Conservation (phyloP, 2,329 filamentous ascomycete genomes). For the Xylariaceae sp. region DNA sequence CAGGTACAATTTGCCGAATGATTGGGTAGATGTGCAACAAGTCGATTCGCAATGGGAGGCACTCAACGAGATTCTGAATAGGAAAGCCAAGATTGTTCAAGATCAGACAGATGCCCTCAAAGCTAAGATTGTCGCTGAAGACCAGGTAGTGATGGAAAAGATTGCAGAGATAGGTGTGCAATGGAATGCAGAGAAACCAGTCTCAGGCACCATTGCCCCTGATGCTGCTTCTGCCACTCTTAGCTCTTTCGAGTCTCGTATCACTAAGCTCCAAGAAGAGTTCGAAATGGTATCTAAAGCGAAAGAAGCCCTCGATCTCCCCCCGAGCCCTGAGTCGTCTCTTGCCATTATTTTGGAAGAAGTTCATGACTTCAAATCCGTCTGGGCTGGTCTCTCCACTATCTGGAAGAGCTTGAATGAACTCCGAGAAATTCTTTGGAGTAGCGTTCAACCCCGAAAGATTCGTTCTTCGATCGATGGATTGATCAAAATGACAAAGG, state of each 20-base stretch:
- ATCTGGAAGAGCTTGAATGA: conserved; percentile 97
- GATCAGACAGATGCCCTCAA: conserved; percentile 94
- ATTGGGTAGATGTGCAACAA: conserved; percentile 95
- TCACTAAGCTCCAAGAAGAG: conserved; percentile 81
- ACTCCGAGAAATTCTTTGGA: conserved; percentile 89
- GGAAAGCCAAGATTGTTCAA: conserved; percentile 92
- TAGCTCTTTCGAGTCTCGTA: conserved; percentile 74
- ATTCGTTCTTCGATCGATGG: conserved; percentile 84
- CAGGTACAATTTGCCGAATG: conserved; percentile 85
- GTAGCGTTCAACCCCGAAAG: conserved; percentile 90
- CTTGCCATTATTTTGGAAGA: conserved; percentile 87
- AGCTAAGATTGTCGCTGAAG: conserved; percentile 91
- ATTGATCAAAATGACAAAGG: conserved; percentile 95
- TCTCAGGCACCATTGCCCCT: conserved; percentile 89
- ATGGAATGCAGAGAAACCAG: conserved; percentile 96
- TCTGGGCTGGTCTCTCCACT: conserved; percentile 92
- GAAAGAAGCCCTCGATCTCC: conserved; percentile 92
- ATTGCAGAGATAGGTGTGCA: conserved; percentile 78
- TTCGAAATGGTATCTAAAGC: conserved; percentile 92
- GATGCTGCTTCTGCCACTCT: conserved; percentile 83
- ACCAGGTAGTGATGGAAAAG: conserved; percentile 84
- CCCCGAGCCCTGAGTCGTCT: conserved; percentile 73
- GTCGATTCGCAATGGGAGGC: conserved; percentile 95
- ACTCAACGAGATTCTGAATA: conserved; percentile 83
- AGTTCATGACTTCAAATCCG: conserved; percentile 97